Evolutionary conservation across 1,139 yeast species (phyloP), one percentile per base, ranked within the genome.

Genomic region (Suhomyces anneliseae): DNA sequence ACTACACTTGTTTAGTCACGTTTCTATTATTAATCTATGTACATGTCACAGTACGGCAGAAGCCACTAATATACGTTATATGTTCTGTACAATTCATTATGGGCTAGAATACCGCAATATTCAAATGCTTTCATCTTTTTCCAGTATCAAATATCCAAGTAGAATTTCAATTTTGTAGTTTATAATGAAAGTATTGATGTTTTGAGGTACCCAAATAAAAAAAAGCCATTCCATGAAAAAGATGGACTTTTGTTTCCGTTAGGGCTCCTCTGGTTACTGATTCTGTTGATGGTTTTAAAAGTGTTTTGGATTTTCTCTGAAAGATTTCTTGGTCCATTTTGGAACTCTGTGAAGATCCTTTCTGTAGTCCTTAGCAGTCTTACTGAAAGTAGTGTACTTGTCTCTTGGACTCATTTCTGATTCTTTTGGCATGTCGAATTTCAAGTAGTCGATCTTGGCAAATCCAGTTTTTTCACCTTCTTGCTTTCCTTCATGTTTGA

Each of bases 281-380:
- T 19, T 19, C 24, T 19, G 32, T 9, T 29, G 32, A 29, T 29
- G n/a, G 11, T 29, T 29, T 45, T 76, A 90, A 68, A 85, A 89
- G 65, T 87, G 80, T 54, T 81, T 78, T 40, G 97, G 97, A 61
- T 88, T 87, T 48, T 79, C 82, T 72, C 97, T 83, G 65, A 86
- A 79, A 12, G 96, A 83, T 53, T 82, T 66, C 70, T 87, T 89
- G 47, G 98, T 92, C 95, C 96, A 90, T 61, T 89, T 87, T 19
- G 96, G 96, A 33, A 85, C 87, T 65, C 72, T 81, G 64, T 93
- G 98, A 27, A 88, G 83, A 54, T 95, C 84, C 71, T 90, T 93
- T 72, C 99, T 82, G 69, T 92, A 93, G 31, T 85, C 85, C 60
- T 78, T 81, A 10, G 84, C 79, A 59, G 83, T 83, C 67, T 81